Evolutionary conservation across 73 alveolate genomes (phyloP).

Genomic region (Blepharisma japonicum): DNA sequence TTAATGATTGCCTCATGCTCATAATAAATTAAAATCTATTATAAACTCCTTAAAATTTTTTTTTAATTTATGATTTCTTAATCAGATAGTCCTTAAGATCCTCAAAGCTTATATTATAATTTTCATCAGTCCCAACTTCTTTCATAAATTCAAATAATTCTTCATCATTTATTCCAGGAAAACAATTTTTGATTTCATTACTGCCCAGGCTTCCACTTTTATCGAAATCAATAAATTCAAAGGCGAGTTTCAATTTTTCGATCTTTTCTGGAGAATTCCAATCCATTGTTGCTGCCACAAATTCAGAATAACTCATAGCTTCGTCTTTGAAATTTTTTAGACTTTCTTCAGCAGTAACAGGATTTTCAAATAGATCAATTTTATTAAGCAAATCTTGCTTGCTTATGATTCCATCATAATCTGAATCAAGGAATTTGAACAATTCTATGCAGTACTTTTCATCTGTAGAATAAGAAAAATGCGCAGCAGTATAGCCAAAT

Average conservation of each 20-base stretch:
- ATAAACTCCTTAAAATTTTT: too few relatives aligned
- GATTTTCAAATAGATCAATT: too few relatives aligned
- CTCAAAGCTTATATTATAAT: background rate
- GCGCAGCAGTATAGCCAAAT: too few relatives aligned
- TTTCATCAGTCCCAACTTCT: background rate
- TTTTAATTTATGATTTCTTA: too few relatives aligned
- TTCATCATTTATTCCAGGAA: constrained; percentile 3
- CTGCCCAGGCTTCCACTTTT: background rate
- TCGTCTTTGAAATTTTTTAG: background rate
- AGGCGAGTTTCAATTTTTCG: background rate
- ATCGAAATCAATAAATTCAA: background rate
- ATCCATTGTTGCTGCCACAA: background rate
- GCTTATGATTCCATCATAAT: too few relatives aligned
- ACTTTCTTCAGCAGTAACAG: background rate
- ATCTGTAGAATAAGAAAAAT: too few relatives aligned
- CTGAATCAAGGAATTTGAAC: too few relatives aligned
- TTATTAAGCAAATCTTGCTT: too few relatives aligned
- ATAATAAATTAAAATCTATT: too few relatives aligned
- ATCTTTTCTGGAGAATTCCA: background rate
- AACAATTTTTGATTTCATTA: background rate
- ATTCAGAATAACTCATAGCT: background rate
- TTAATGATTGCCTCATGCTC: background rate
- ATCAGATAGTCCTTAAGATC: too few relatives aligned
- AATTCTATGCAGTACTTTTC: too few relatives aligned
- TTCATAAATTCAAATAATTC: background rate